Base-by-base conservation (phyloP, 148 eudicot genomes). In the Arbutus unedo region DNA sequence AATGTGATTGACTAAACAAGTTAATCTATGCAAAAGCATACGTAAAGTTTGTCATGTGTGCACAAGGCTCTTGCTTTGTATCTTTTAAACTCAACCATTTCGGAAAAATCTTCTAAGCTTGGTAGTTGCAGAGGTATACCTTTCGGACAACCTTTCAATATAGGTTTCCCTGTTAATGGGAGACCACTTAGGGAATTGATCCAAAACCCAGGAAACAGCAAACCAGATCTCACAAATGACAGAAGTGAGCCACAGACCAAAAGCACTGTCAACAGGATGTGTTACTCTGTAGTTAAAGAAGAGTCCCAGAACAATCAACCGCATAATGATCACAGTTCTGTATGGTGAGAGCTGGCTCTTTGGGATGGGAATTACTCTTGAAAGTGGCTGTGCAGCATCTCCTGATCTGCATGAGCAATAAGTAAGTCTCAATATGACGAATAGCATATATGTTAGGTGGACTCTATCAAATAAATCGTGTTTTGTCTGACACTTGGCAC, bases 161-260 rank as follows among this genome's bases (percentile, higher is more conserved):
- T 76, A 97, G 43, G 99, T 92, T 73, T 89, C 93, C 79, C 99
- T 79, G 67, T 91, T 94, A 74, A 97, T 83, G 11, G 99, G 99
- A 77, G 54, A 90, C 99, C 99, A 97, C 81, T 97, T 97, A 56
- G 98, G 99, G 86, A 97, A 97, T 90, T 97, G 99, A 92, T 97
- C 99, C 87, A 97, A 88, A 19, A 97, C 87, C 99, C 99, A 97
- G 41, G 99, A 94, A 62, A 97, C 83, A 57, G 97, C 99, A 82
- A 94, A 97, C 99, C 99, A 97, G 78, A 97, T 90, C 96, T 97
- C 99, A 88, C 99, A 97, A 79, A 97, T 93, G 80, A 97, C 98
- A 84, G 99, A 94, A 87, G 96, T 95, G 57, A 97, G 96, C 99
- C 99, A 97, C 57, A 97, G 91, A 72, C 93, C 95, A 86, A 86